Percentiles rank a stretch among this genome's conserved stretches.
Conservation (phyloP, 352 stramenopile species). For the Phytophthora cryptogea region DNA sequence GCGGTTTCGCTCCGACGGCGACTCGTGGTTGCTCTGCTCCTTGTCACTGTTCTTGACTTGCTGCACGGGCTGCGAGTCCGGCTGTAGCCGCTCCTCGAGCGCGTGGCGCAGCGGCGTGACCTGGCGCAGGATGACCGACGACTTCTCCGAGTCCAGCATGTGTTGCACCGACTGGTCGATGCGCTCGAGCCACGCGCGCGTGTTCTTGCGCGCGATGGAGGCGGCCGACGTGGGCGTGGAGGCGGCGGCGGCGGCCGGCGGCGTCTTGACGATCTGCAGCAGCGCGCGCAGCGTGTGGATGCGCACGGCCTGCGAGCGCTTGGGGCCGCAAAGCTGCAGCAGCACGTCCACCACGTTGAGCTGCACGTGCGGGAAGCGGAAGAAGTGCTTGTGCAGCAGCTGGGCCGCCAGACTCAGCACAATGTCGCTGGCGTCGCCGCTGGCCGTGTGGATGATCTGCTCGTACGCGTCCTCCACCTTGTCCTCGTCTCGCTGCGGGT, state of each 20-base stretch:
- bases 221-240: constrained; percentile 32
- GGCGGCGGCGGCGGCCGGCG: constrained; percentile 19
- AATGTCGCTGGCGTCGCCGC: constrained; percentile 39
- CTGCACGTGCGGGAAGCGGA: constrained; percentile 78
- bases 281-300: constrained; percentile 80
- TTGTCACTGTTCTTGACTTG: constrained; percentile 5
- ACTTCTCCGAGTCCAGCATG: constrained; percentile 54
- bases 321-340: constrained; percentile 45
- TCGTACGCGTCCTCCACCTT: constrained; percentile 75
- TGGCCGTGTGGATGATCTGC: constrained; percentile 65
- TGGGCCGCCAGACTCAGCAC: constrained; percentile 75
- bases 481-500: constrained; percentile 73
- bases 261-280: constrained; percentile 67
- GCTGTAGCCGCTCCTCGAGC: constrained; percentile 42
- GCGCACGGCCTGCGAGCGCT: constrained; percentile 60
- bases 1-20: constrained; percentile 19
- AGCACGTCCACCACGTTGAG: constrained; percentile 73
- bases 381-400: constrained; percentile 79
- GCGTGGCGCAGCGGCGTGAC: constrained; percentile 58
- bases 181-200: constrained; percentile 40
- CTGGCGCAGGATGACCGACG: constrained; percentile 62
- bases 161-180: constrained; percentile 44
- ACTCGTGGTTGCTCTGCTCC: constrained; percentile 12
- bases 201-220: constrained; percentile 38
- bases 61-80: constrained; percentile 3